Percentiles rank a stretch among this genome's conserved stretches.
Evolutionary conservation across 805 yeast species (phyloP).

Genomic region (Myxozyma mucilagina): DNA sequence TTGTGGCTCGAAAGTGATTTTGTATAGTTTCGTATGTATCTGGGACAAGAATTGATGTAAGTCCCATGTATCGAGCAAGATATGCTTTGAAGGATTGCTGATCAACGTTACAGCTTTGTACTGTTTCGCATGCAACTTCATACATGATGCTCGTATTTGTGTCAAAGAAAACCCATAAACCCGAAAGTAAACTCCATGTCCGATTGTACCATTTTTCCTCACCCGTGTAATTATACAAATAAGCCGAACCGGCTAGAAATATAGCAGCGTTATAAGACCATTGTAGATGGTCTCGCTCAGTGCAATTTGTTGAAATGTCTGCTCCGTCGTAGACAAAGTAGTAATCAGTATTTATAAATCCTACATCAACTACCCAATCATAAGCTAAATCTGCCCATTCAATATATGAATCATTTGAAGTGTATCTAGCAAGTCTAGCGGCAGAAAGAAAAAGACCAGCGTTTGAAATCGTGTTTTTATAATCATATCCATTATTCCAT

Average conservation of each 20-base stretch:
- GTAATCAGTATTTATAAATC: conserved; percentile 43
- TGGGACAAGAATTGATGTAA: conserved; percentile 73
- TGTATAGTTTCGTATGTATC: conserved; percentile 41
- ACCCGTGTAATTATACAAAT: conserved; percentile 69
- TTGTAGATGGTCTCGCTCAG: conserved; percentile 55
- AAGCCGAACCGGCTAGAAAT: conserved; percentile 76
- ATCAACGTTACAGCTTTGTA: conserved; percentile 70
- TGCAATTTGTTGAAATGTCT: conserved; percentile 57
- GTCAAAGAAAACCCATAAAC: conserved; percentile 52
- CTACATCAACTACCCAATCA: conserved; percentile 63
- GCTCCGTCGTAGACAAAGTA: conserved; percentile 52
- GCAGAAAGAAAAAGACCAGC: conserved; percentile 79
- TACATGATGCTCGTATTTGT: conserved; percentile 55
- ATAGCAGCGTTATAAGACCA: conserved; percentile 93
- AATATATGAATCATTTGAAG: conserved; percentile 65
- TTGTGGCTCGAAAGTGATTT: conserved; percentile 44
- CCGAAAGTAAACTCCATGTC: conserved; percentile 55
- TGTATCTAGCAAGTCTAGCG: conserved; percentile 80
- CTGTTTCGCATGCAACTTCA: conserved; percentile 80
- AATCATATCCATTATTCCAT: conserved; percentile 92
- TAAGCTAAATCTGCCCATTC: conserved; percentile 69
- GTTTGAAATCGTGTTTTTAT: conserved; percentile 84
- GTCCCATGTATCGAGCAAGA: conserved; percentile 69
- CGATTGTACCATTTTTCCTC: conserved; percentile 68
- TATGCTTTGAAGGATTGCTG: conserved; percentile 90